Conservation (phyloP, 1,284 basidiomycete genomes). For the Vanrija humicola region DNA sequence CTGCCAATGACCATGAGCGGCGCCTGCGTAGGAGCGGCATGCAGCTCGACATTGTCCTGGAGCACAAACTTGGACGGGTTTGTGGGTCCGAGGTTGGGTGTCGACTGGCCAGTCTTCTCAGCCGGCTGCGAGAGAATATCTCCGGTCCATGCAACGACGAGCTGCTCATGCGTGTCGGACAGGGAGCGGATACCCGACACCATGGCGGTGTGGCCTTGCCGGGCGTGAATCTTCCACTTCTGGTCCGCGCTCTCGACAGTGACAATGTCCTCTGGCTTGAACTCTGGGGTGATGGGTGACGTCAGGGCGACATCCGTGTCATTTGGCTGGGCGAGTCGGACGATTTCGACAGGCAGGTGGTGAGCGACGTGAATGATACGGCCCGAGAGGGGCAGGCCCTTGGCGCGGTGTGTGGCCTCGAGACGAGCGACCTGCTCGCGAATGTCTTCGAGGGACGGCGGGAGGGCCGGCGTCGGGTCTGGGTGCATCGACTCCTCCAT, state of each 20-base stretch:
- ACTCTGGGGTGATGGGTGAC: constrained; percentile 46
- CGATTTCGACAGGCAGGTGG: constrained; percentile 49
- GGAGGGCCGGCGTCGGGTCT: constrained; percentile 41
- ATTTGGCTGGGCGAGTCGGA: constrained; percentile 24
- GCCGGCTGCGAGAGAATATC: constrained; percentile 58
- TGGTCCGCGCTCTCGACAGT: constrained; percentile 34
- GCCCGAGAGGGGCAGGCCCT: constrained; percentile 69
- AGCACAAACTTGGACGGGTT: constrained; percentile 6
- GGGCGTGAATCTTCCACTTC: constrained; percentile 71
- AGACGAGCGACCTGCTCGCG: constrained; percentile 54
- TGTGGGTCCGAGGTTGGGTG: not conserved
- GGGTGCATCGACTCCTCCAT: constrained; percentile 27
- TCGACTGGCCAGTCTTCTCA: constrained; percentile 3
- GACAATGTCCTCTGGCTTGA: constrained; percentile 44
- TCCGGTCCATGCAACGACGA: constrained; percentile 91
- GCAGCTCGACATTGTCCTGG: constrained; percentile 16
- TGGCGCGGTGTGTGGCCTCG: constrained; percentile 64
- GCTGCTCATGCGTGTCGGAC: constrained; percentile 75
- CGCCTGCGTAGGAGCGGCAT: constrained; percentile 26
- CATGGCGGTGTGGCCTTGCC: constrained; percentile 93
- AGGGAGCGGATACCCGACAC: constrained; percentile 87
- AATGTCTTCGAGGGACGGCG: constrained; percentile 45
- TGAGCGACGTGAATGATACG: constrained; percentile 77
- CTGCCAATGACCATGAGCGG: constrained; percentile 53
- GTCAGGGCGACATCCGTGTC: constrained; percentile 23